Evolutionary conservation across 2,329 filamentous ascomycete genomes (phyloP).

Genomic region (Fusarium pilosicola): DNA sequence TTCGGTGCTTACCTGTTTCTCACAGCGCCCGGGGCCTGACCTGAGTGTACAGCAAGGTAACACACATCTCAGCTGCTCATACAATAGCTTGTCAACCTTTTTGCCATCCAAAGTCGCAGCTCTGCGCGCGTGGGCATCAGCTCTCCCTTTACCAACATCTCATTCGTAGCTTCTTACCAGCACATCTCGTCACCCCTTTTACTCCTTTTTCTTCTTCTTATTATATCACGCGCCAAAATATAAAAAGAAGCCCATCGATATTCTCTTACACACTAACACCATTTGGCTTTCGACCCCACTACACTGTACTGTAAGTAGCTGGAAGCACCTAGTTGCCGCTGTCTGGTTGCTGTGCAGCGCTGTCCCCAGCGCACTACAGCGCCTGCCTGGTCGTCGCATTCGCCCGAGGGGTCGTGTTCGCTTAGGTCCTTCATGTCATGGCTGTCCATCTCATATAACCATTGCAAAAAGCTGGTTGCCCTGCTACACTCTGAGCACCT

Average conservation of each 20-base stretch:
- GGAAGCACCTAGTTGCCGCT: background rate
- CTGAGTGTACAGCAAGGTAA: background rate
- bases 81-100: background rate
- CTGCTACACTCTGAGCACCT: conserved; percentile 12
- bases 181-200: conserved; percentile 13
- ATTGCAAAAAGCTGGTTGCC: conserved; percentile 22
- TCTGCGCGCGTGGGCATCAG: conserved; percentile 18
- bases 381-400: conserved; percentile 4
- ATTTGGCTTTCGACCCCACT: conserved; percentile 26
- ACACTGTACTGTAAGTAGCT: conserved; percentile 23
- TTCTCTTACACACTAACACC: conserved; percentile 17
- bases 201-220: conserved; percentile 1
- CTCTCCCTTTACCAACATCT: conserved; percentile 6
- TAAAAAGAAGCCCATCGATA: background rate
- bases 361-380: conserved; percentile 9
- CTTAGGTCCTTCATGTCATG: conserved; percentile 5
- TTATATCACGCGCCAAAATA: conserved; percentile 29
- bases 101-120: conserved; percentile 25
- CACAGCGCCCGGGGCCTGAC: background rate
- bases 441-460: conserved; percentile 1
- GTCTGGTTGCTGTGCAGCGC: conserved; percentile 27
- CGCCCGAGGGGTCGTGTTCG: conserved; percentile 23
- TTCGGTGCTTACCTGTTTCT: conserved; percentile 23
- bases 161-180: conserved; percentile 11
- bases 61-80: conserved; percentile 32